Percentiles rank a stretch among this genome's conserved stretches.
Conservation (phyloP, 2,329 filamentous ascomycete species). For the Fusarium odoratissimum region DNA sequence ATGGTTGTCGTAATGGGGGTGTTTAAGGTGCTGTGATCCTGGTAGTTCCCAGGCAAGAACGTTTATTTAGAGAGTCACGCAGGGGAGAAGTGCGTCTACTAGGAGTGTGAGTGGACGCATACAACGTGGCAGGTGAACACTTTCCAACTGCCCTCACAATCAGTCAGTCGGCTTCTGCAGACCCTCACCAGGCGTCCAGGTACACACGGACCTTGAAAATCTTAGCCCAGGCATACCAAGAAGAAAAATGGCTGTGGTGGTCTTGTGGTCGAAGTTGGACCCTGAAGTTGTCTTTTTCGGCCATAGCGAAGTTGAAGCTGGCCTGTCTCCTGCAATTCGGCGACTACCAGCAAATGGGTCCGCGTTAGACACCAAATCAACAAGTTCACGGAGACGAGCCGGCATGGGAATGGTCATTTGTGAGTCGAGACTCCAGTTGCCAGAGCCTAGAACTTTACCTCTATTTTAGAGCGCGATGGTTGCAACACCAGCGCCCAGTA, state of each 20-base stretch:
- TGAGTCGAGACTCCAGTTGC: slow-evolving; percentile 9
- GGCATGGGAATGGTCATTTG: slow-evolving; percentile 13
- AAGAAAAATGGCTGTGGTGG: slow-evolving; percentile 8
- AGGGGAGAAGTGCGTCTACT: slow-evolving; percentile 3
- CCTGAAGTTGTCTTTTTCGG: slow-evolving; percentile 28
- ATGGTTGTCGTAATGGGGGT: slow-evolving; percentile 17
- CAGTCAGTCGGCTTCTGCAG: slow-evolving; percentile 5
- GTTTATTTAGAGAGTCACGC: background rate
- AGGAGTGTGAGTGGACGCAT: slow-evolving; percentile 19
- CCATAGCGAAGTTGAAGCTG: slow-evolving; percentile 11
- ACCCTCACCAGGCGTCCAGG: slow-evolving; percentile 6
- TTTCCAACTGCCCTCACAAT: background rate
- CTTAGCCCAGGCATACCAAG: background rate
- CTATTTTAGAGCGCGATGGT: slow-evolving; percentile 8
- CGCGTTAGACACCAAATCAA: slow-evolving; percentile 10
- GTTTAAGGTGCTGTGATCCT: background rate
- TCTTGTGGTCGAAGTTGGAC: slow-evolving; percentile 26
- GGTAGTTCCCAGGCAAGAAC: background rate
- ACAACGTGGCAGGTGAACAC: slow-evolving; percentile 35
- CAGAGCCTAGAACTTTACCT: slow-evolving; percentile 31
- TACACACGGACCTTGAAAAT: slow-evolving; percentile 25
- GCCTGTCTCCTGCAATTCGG: background rate
- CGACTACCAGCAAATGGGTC: slow-evolving; percentile 8
- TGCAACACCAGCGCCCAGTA: slow-evolving; percentile 23
- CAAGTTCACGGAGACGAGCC: slow-evolving; percentile 14